phyloP scores from a whole-genome alignment of 257 asterid genomes.

The Capsicum chinense region DNA sequence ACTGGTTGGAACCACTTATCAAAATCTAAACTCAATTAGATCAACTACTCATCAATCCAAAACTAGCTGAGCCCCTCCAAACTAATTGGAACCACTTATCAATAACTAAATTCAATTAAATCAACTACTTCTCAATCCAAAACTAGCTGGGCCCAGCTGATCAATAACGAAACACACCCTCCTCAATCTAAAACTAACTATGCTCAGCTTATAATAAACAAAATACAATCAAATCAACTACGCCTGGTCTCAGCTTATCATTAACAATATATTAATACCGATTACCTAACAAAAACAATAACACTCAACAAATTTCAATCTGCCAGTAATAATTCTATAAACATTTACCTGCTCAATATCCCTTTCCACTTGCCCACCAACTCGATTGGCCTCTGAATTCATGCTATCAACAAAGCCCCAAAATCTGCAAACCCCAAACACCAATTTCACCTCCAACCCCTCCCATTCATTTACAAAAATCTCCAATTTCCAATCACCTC shows the following conservation, averaged over 20 bases:
- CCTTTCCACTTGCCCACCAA: constrained; percentile 75
- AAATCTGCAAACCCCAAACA: constrained; percentile 28
- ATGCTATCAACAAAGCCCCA: constrained; percentile 66
- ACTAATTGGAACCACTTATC: background rate
- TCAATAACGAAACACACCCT: background rate
- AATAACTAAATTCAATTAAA: background rate
- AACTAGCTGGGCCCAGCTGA: background rate
- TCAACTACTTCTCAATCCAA: background rate
- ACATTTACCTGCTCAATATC: constrained; percentile 70
- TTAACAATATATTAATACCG: background rate
- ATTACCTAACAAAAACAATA: background rate
- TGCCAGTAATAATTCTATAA: background rate
- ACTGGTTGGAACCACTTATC: constrained; percentile 9
- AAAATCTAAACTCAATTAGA: background rate
- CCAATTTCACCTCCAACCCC: constrained; percentile 21
- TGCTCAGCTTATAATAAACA: background rate
- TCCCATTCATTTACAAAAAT: background rate
- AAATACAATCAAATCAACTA: background rate
- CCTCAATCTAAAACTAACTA: no score
- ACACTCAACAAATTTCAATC: background rate
- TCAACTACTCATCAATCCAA: background rate
- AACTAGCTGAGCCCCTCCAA: constrained; percentile 3
- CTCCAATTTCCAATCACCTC: background rate
- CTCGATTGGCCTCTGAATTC: constrained; percentile 66
- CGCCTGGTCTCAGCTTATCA: background rate